Evolutionary conservation across 352 stramenopile genomes (phyloP).

Genomic region (Thalassiosira exigua): DNA sequence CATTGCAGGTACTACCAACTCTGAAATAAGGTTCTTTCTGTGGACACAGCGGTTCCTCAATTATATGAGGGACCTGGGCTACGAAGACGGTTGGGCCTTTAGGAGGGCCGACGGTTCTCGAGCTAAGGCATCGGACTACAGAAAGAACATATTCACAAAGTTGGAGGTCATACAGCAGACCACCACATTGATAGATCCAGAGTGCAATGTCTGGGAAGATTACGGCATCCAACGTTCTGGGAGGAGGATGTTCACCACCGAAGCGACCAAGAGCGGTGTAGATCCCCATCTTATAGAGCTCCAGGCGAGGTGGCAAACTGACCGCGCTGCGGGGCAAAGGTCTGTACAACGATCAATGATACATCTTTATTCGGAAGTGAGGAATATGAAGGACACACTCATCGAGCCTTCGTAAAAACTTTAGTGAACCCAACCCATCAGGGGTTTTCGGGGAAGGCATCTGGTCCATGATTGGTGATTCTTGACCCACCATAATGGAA

Average conservation of each 20-base stretch:
- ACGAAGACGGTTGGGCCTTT: not conserved
- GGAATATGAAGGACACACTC: constrained; percentile 17
- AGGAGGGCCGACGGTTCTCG: not conserved
- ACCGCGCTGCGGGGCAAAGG: not conserved
- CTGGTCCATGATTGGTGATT: too few species aligned
- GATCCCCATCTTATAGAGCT: not conserved
- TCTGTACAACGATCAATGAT: constrained; percentile 9
- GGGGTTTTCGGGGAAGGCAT: too few species aligned
- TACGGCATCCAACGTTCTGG: constrained; percentile 21
- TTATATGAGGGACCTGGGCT: not conserved
- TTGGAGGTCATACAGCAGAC: constrained; percentile 12
- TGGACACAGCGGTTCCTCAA: constrained; percentile 6
- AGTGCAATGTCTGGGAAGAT: constrained; percentile 17
- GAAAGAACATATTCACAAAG: constrained; percentile 14
- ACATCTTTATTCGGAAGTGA: constrained; percentile 17
- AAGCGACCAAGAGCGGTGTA: not conserved
- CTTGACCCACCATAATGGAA: too few species aligned
- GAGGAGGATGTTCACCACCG: constrained; percentile 4
- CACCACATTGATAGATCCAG: constrained; percentile 11
- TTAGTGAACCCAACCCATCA: too few species aligned
- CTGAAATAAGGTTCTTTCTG: not conserved
- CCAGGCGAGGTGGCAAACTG: not conserved
- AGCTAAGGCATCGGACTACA: not conserved
- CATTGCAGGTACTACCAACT: constrained; percentile 3
- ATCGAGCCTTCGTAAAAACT: not conserved